Base-by-base conservation (phyloP, 805 yeast species). In the Priceomyces haplophilus region DNA sequence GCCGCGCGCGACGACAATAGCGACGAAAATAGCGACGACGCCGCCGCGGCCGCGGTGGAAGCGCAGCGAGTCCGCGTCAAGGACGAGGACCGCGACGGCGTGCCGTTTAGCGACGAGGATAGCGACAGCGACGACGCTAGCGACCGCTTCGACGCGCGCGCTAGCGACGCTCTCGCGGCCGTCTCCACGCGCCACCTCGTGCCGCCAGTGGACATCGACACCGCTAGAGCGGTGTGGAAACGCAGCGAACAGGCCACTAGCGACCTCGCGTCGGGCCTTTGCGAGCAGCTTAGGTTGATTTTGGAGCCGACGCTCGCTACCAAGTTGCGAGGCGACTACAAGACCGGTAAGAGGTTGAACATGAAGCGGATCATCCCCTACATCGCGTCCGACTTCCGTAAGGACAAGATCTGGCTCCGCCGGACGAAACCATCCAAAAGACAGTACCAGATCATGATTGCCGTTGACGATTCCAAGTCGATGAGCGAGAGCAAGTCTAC, bases 361-460 rank as follows among this genome's bases (percentile, higher is more conserved):
- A 90, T 93, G 98, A 93, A 91, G 73, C 77, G 97, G 52, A 93
- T 93, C 55, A 93, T 93, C 56, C 96, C 98, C 5, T 93, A 91
- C 64, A 93, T 93, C 71, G 99, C 99, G 0, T 87, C 96, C 30
- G 96, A 89, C 56, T 93, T 88, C 79, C 82, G 96, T 57, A 93
- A 93, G 62, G 99, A 93, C 64, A 93, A 93, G 73, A 93, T 93
- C 45, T 93, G 99, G 99, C 76, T 93, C 67, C 80, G 97, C 61
- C 80, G 99, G 65, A 89, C 97, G 5, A 91, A 93, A 60, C 99
- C 99, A 43, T 86, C 95, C 52, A 93, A 93, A 71, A 82, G 99
- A 56, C 93, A 90, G 61, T 93, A 93, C 63, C 99, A 93, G 69
- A 87, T 93, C 48, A 87, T 95, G 97, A 85, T 93, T 51, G 90